Base-by-base conservation (phyloP, 2,329 filamentous ascomycete species). In the Ambrosiella cleistominuta region DNA sequence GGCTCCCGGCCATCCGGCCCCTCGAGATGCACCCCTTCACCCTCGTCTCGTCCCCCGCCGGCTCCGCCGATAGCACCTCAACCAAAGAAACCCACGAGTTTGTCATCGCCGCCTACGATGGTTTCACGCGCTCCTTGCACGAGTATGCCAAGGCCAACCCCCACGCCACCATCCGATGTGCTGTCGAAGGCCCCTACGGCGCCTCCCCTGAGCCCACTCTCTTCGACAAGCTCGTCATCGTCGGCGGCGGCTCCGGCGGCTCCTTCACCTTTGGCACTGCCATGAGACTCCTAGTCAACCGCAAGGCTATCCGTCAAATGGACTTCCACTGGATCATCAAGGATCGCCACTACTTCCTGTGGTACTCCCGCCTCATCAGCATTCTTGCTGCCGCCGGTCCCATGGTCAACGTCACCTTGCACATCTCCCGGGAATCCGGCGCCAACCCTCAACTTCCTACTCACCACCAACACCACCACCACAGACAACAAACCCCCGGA, bases 11-110 rank as follows among this genome's bases (percentile, higher is more conserved):
- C 3, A 72, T 84, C 53, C 75, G 80, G 8, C 63, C 70, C 1
- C 68, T 76, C 15, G 77, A 84, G 66, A 80, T 76, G 1, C 82
- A 85, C 61, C 81, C 81, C 0, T 84, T 84, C 63, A 83, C 80
- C 1, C 77, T 83, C 54, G 75, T 76, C 19, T 67, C 72, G 19
- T 72, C 70, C 13, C 42, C 42, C 35, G 44, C 36, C 12, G 17
- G 19, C 7, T 36, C 54, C 7, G 17, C 27, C 13, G 47, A 17
- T 12, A n/a, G 9, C 11, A 13, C 51, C 39, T 9, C 15, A 17
- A 75, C 77, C 0, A 64, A 79, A 35, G 78, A 83, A 36, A 75
- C 77, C 0, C 64, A 79, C 37, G 78, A 83, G 67, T 78, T 83
- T 54, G 73, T 83, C 19, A 73, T 83, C 56, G 72, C 75, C 54